Evolutionary conservation across 495 filamentous ascomycete genomes (phyloP), one percentile per base, ranked within the genome.

Genomic region (Diplogelasinospora grovesii): DNA sequence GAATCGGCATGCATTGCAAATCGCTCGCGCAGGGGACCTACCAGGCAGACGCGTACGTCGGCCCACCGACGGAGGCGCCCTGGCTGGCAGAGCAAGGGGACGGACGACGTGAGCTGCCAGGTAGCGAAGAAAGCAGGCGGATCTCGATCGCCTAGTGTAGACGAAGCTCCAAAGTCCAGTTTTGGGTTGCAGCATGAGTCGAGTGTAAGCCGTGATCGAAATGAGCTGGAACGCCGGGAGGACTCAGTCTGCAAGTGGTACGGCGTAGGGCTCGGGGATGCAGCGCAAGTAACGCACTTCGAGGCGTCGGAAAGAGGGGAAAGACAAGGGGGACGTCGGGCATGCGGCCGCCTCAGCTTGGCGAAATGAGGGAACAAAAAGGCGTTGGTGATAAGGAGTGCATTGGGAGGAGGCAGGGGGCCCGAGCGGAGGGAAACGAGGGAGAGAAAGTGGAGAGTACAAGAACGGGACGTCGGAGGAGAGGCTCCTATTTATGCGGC

Each of bases 401-500:
- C 21, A 49, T 49, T 38, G n/a, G 23, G 28, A 43, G 28, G 33
- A 43, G 39, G 39, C 26, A 42, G 33, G 32, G 38, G 18, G 27
- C 39, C 26, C 38, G 27, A 33, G 26, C 38, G 39, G 40, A 16
- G 33, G 32, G 31, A 28, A 27, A 5, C 34, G 42, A 33, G 34
- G 22, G n/a, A n/a, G 39, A 39, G 41, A 39, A 46, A 43, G 41
- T 39, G 21, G 43, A 46, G 37, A 41, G 30, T 42, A 48, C 25
- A 42, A 48, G 45, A 42, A 21, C 36, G 37, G 38, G 31, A 48
- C 31, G 38, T 48, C 22, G 31, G 45, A 43, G 32, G 31, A 21
- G 31, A 42, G 45, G 32, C 26, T 36, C 41, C 39, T 48, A 48
- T 48, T 48, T 48, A 42, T 35, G 32, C 32, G 32, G 20, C 32